These are phyloP conservation scores for Citrus inodora DNA, from an alignment of 345 rosid species.

Conservation along the genomic window DNA sequence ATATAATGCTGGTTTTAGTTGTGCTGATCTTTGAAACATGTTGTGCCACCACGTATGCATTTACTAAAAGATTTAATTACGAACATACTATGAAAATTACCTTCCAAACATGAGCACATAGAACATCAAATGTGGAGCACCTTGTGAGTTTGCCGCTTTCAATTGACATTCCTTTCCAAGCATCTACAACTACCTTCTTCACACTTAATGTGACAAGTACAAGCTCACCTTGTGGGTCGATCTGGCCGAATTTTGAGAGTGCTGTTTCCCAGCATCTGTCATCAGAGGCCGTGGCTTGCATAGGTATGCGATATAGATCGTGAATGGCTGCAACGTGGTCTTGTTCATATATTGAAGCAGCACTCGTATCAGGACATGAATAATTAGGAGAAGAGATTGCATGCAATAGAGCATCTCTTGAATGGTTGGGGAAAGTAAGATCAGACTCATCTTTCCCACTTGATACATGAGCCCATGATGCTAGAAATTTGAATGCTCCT, in stretches of 20 bases:
- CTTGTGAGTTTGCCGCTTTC: slow-evolving; percentile 16
- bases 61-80: too few relatives aligned
- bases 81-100: neutral
- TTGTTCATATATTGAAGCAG: slow-evolving; percentile 24
- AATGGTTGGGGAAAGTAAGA: slow-evolving; percentile 20
- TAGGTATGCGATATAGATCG: slow-evolving; percentile 20
- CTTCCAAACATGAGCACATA: slow-evolving; percentile 22
- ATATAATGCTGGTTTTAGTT: too few relatives aligned
- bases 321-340: slow-evolving; percentile 21
- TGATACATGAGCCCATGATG: slow-evolving; percentile 22
- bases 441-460: slow-evolving; percentile 11
- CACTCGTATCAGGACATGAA: neutral
- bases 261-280: slow-evolving; percentile 25
- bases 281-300: slow-evolving; percentile 21
- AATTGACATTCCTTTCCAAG: slow-evolving; percentile 1
- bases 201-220: slow-evolving; percentile 5
- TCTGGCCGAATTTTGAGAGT: slow-evolving; percentile 6
- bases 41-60: too few relatives aligned
- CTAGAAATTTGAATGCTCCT: slow-evolving; percentile 20
- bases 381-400: slow-evolving; percentile 10
- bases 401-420: slow-evolving; percentile 15
- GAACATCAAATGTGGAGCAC: slow-evolving; percentile 22
- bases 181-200: slow-evolving; percentile 11
- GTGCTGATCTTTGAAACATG: too few relatives aligned
- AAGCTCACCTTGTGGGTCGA: slow-evolving; percentile 7